Evolutionary conservation across 1,284 basidiomycete species (phyloP).

Genomic region (Pulchroboletus neoregius): DNA sequence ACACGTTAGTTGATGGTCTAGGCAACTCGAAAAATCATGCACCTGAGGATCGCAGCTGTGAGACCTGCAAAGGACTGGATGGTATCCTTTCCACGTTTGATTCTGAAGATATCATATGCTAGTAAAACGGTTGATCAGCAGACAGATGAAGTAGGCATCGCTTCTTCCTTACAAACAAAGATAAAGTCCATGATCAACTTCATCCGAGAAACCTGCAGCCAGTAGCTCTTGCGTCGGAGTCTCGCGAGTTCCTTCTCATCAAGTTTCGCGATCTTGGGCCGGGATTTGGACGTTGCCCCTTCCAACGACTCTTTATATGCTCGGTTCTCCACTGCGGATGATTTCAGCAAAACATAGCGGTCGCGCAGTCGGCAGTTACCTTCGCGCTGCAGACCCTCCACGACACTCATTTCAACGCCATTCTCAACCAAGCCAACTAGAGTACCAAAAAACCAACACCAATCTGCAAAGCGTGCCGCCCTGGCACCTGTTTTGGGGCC

Average conservation of each 20-base stretch:
- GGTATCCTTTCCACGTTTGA: conserved; percentile 57
- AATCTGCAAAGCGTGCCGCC: conserved; percentile 70
- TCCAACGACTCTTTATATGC: conserved; percentile 70
- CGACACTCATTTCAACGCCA: conserved; percentile 66
- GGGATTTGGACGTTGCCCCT: conserved; percentile 67
- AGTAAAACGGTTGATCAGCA: conserved; percentile 27
- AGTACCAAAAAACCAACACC: conserved; percentile 78
- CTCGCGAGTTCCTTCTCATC: conserved; percentile 69
- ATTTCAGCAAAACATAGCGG: conserved; percentile 1
- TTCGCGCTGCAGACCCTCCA: conserved; percentile 56
- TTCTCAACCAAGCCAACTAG: conserved; percentile 78
- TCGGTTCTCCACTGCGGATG: conserved; percentile 56
- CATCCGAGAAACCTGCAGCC: conserved; percentile 62
- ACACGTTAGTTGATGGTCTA: conserved; percentile 9
- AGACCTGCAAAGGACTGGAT: conserved; percentile 66
- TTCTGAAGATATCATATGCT: conserved; percentile 55
- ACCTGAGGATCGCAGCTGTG: conserved; percentile 69
- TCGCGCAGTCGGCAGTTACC: conserved; percentile 36
- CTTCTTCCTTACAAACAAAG: conserved; percentile 68
- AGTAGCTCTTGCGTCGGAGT: conserved; percentile 66
- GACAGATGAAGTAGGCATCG: neutral
- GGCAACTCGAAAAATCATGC: conserved; percentile 16
- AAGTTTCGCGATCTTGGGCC: conserved; percentile 51
- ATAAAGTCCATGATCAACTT: conserved; percentile 78
- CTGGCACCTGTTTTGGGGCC: conserved; percentile 59